Evolutionary conservation across 306 rosid species (phyloP), one percentile per base, ranked within the genome.

Genomic region (Phaseolus lunatus): DNA sequence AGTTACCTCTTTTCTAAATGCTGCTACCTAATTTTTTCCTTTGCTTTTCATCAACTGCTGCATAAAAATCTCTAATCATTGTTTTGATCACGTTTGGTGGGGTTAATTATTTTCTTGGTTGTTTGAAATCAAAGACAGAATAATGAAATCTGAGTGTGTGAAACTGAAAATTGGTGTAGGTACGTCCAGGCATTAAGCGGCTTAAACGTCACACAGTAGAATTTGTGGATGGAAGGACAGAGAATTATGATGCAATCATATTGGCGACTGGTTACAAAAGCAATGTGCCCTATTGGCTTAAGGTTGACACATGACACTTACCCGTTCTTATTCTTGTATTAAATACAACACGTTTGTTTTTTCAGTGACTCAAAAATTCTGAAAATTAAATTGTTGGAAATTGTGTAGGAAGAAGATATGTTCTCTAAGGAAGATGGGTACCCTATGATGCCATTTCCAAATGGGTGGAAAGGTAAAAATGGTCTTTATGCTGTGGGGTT

Each of bases 261-360:
- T 83, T 96, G 44, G 99, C 99, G 71, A 96, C 99, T 11, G 99
- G 99, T 57, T 96, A 96, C 85, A 96, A 87, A 93, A 96, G 99
- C 84, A 96, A 92, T 80, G 99, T 96, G 6, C 99, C 97, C 79
- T 79, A 83, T 78, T 96, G 99, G 99, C 98, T 96, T 65, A 90
- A 91, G 99, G 99, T 92, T 50, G 53, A 43, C 56, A 24, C 56
- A n/a, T 33, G 45, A 29, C 67, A 41, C 45, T 53, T 7, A 23
- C 48, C 16, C 56, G 9, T 64, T 41, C 29, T 11, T 56, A 14
- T 31, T 33, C 68, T 16, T 57, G 8, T 29, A 61, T 61, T 61
- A 59, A 59, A 15, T 29, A 26, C 41, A 58, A 58, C 33, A 12
- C 7, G 20, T 16, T 73, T 67, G 29, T 70, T 49, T 70, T 49